A percentile compares a stretch with the other conserved stretches of the same genome.
Conservation (phyloP, 2,329 filamentous ascomycete species). For the Huntiella moniliformis region DNA sequence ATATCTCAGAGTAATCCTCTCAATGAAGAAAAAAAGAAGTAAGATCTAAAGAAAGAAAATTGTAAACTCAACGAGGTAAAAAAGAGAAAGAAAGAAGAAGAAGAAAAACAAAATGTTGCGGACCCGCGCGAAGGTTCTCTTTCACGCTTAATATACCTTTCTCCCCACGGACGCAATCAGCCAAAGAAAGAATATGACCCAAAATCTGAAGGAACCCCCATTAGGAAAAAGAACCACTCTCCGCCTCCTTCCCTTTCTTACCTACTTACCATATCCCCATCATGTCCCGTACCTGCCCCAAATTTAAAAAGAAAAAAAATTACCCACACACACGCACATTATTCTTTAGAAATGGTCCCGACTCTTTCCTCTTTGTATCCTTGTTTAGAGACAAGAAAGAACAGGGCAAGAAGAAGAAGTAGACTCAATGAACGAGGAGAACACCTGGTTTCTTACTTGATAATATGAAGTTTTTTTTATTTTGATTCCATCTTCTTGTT, state of each 20-base stretch:
- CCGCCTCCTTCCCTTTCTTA: conserved; percentile 2
- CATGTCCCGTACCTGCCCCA: background rate
- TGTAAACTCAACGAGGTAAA: conserved; percentile 11
- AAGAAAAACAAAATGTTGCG: conserved; percentile 12
- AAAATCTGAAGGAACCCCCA: background rate
- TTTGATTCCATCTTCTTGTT: too few relatives aligned
- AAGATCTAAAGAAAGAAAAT: background rate
- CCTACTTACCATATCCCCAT: background rate
- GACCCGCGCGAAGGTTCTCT: too few relatives aligned
- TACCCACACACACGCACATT: background rate
- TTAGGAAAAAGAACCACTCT: background rate
- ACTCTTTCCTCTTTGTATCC: background rate
- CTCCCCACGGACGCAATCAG: conserved; percentile 26
- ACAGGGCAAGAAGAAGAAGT: too few relatives aligned
- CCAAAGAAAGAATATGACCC: conserved; percentile 1
- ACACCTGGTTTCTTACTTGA: too few relatives aligned
- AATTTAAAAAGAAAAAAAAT: background rate
- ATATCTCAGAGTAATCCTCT: background rate
- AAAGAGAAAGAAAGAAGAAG: conserved; percentile 15
- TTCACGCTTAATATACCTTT: too few relatives aligned
- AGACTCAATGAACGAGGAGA: too few relatives aligned
- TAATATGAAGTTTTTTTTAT: too few relatives aligned
- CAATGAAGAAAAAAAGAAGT: conserved; percentile 5
- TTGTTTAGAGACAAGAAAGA: too few relatives aligned
- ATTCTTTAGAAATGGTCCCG: background rate